Conservation (phyloP, 108 stramenopile genomes). For the Cyclotella sp. region DNA sequence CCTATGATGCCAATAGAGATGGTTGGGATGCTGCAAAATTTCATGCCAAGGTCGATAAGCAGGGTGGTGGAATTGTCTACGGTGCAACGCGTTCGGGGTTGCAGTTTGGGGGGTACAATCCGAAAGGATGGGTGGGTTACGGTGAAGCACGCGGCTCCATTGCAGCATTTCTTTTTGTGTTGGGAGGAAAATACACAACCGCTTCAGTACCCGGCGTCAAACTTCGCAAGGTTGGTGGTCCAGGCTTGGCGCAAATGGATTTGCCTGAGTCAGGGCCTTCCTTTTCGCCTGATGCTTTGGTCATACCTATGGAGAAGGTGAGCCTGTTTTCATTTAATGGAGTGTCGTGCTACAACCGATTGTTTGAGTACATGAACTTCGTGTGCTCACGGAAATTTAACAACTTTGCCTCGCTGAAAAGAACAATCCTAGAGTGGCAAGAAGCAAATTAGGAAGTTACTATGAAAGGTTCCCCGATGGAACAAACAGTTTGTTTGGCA, state of each 20-base stretch:
- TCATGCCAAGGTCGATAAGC: constrained; percentile 77
- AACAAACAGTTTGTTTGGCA: constrained; percentile 75
- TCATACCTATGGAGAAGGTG: constrained; percentile 64
- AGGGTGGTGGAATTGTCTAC: constrained; percentile 70
- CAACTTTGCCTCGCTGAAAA: not conserved
- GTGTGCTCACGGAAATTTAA: not conserved
- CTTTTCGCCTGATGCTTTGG: constrained; percentile 85
- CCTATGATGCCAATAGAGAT: constrained; percentile 81
- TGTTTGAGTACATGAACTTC: not conserved
- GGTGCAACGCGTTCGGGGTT: constrained; percentile 63
- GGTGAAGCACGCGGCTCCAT: constrained; percentile 86
- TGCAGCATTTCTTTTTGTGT: constrained; percentile 83
- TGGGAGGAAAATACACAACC: constrained; percentile 35
- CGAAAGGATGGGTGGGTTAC: constrained; percentile 83
- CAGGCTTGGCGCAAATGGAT: constrained; percentile 77
- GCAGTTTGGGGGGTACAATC: constrained; percentile 86
- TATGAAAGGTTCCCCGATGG: constrained; percentile 84
- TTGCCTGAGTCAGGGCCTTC: constrained; percentile 73
- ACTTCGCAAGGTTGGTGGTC: constrained; percentile 83
- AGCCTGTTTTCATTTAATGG: not conserved
- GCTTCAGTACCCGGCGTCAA: constrained; percentile 58
- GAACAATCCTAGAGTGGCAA: constrained; percentile 64
- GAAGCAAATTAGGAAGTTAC: constrained; percentile 81
- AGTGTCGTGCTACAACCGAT: no score
- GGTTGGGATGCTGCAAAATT: constrained; percentile 79